phyloP scores from a whole-genome alignment of 169 alveolate genomes.

The Babesia ovata region DNA sequence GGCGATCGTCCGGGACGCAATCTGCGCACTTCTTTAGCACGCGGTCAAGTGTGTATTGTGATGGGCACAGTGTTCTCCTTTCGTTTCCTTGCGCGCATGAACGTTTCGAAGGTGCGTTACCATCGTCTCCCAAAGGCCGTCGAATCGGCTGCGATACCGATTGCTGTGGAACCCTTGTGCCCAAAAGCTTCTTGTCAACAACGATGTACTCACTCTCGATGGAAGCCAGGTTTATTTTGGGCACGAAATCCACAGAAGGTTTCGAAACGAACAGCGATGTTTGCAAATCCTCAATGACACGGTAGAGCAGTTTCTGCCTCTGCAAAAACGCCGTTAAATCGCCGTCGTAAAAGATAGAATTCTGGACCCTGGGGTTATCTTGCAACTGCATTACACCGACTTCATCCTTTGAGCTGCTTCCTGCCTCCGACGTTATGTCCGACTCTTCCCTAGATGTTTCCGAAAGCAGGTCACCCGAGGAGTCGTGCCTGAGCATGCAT shows the following conservation, averaged over 20 bases:
- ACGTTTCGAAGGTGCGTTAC: conserved; percentile 6
- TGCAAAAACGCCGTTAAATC: conserved; percentile 19
- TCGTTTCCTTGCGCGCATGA: not conserved
- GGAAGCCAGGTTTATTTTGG: conserved; percentile 12
- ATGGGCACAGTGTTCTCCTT: conserved; percentile 1
- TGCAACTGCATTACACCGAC: not conserved
- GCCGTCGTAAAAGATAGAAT: conserved; percentile 32
- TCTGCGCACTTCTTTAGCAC: conserved; percentile 33
- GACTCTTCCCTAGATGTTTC: conserved; percentile 32
- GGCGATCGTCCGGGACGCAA: conserved; percentile 20
- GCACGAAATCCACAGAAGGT: conserved; percentile 35
- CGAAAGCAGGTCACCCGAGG: conserved; percentile 26
- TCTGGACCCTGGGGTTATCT: conserved; percentile 12
- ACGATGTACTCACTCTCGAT: conserved; percentile 34
- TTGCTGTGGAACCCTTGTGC: conserved; percentile 7
- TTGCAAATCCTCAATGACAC: conserved; percentile 30
- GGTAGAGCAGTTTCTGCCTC: conserved; percentile 27
- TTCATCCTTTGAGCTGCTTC: not conserved
- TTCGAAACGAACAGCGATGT: conserved; percentile 37
- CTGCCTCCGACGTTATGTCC: conserved; percentile 18
- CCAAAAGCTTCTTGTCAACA: conserved; percentile 13
- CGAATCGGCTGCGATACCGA: not conserved
- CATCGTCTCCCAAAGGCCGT: not conserved
- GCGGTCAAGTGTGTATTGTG: conserved; percentile 15
- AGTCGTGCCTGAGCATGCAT: conserved; percentile 30